Evolutionary conservation across 108 stramenopile species (phyloP), one percentile per base, ranked within the genome.

Genomic region (Skeletonema potamos): DNA sequence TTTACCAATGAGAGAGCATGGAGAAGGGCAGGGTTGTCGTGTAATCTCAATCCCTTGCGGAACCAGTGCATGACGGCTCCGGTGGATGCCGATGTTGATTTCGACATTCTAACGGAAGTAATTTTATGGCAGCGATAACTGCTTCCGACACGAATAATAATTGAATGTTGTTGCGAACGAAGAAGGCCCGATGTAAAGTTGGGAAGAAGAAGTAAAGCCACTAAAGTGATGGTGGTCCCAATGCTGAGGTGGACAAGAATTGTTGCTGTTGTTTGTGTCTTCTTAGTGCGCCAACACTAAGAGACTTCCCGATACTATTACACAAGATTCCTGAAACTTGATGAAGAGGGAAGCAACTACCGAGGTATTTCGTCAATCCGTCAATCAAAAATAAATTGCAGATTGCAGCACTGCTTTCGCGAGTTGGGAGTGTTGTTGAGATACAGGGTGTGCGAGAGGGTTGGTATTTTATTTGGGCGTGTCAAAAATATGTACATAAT

Each of bases 1-100:
- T 61, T 64, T n/a, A 20, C 58, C 20, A 73, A 73, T 1, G 72
- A 73, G 5, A 79, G 67, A 13, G 89, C 84, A 36, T 77, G 77
- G 0, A 85, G 59, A 27, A 97, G 81, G n/a, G 88, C 86, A 4
- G 97, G 96, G 70, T 98, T 97, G 85, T 98, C 98, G 74, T 95
- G 93, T 26, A 98, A 67, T 29, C 97, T 75, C 54, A 97, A 76
- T n/a, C 90, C 92, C 71, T 98, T 98, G 10, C 97, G 90, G 64
- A 97, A 96, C 96, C 97, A 97, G 57, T 92, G 88, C 68, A 94
- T 88, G 2, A 60, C 60, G 28, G 51, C 70, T 20, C n/a, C 58
- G 29, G 30, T 71, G 3, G 43, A 20, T 26, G 13, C 24, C 6
- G 62, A 27, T 26, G 5, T 46, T 6, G 62, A 39, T 13, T 61